Base-by-base conservation (phyloP, 768 basidiomycete genomes). In the Lyophyllum shimeji region DNA sequence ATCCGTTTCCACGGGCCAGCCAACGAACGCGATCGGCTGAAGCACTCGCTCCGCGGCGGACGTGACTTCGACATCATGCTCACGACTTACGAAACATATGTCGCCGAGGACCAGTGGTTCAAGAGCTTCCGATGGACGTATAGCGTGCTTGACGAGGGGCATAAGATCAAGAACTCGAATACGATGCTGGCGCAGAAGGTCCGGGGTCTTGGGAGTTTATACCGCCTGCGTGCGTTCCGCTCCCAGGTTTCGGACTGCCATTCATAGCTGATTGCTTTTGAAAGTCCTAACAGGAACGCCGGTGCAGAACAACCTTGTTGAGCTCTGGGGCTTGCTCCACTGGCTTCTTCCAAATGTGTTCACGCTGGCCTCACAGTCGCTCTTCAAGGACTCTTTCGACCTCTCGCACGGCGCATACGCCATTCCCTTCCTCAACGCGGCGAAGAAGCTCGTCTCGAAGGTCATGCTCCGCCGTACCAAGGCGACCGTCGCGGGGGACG, bases 201-300 rank as follows among this genome's bases (percentile, higher is more conserved):
- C 12, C 82, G 82, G 51, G 79, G 82, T 33, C 47, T 85, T n/a
- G 78, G 81, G 15, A 76, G 83, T 17, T 63, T 82, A 52, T 82
- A 82, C 68, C 76, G 87, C 43, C 69, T 90, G 31, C 82, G 82
- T 82, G 48, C 53, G 69, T 50, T 43, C 20, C 24, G 34, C 20
- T 11, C 11, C 20, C 7, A 33, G 12, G 13, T 17, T 18, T 15
- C 3, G 13, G 34, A 9, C 17, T 2, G 9, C 15, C 34, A 43
- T 17, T 42, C 6, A 47, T 13, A n/a, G 9, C 21, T 17, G 21
- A 49, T 18, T 62, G 40, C 12, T 27, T 17, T 24, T 29, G 33
- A 17, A 57, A 84, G 83, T 90, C 56, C 71, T 90, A 55, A 88
- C 86, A 0, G 89, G 89, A 21, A 90, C 89, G 0, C 89, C 89